Base-by-base conservation (phyloP, 2,329 filamentous ascomycete genomes). In the Paracoccidioides brasiliensis region DNA sequence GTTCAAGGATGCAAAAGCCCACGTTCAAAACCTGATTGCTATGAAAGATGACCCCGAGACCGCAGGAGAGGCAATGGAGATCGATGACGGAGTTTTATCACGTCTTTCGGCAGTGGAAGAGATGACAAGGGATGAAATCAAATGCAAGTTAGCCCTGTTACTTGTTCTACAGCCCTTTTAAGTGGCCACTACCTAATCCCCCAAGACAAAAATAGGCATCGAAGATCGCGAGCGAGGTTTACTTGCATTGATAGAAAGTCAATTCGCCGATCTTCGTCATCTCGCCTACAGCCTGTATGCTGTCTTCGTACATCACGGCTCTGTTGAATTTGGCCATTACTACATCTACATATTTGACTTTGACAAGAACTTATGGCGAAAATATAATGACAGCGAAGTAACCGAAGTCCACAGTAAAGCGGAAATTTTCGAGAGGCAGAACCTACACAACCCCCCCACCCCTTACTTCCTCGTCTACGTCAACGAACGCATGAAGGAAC, bases 341-440 rank as follows among this genome's bases (percentile, higher is more conserved):
- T 96, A 89, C 85, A 89, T 96, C 46, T 96, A 90, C 79, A 94
- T 98, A 60, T 87, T 84, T 65, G 93, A 97, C 72, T 95, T 95
- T 69, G 80, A 84, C 60, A 80, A 82, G 49, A 74, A 83, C 40
- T 76, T 90, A 22, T 98, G 93, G 90, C 84, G 90, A 56, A 89
- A 88, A 65, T 98, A 96, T 76, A 98, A 98, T 67, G 93, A 98
- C 65, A 85, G 85, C 54, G 79, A 78, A 14, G 90, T 98, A 30
- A 84, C 81, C 2, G 82, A 87, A 60, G 79, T 82, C 32, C 74
- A 76, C 12, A 79, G 87, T 63, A 76, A 80, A 6, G 76, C 77
- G 14, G 80, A 85, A 52, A 87, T 95, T 43, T 83, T 93, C 60
- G 76, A 80, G 30, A 77, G 80, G 58, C 77, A 87, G 51, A 82